Base-by-base conservation (phyloP, 805 yeast genomes). In the Pichia eremophila region DNA sequence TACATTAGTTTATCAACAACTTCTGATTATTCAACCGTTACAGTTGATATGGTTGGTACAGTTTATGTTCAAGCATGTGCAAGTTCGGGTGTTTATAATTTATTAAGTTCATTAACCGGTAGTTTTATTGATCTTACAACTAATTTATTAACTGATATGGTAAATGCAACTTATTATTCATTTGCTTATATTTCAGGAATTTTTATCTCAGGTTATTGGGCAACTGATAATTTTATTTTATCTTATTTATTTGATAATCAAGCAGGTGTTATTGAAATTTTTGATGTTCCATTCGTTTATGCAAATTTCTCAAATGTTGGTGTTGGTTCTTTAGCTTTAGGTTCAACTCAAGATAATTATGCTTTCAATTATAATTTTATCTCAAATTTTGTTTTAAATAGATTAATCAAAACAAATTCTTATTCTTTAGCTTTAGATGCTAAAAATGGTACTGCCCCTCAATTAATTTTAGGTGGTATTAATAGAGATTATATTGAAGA, bases 381-480 rank as follows among this genome's bases (percentile, higher is more conserved):
- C 22, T 60, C 66, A 7, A 45, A 56, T 5, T 54, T 76, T 46
- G 63, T 55, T 4, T 50, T 57, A 0, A 45, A 56, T 1, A 64
- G 59, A 0, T 15, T 61, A 6, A 67, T 75, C 28, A 57, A 63
- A 32, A 53, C 73, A 2, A 56, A 69, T 5, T 66, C 77, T 0
- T 77, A 71, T 55, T 76, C 81, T 0, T 52, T 76, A 32, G 70
- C 70, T 57, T 46, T 72, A 15, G 41, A 49, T 32, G 65, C 67
- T 11, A 56, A 54, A 5, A 57, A 56, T 49, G 40, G 45, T 6
- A 31, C 57, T 22, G 44, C 57, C 28, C 72, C 75, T 10, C 58
- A 57, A 40, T 48, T 83, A 12, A 58, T 81, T 8, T 66, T 82
- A 2, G 90, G 93, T 11, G 79, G 77, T 4, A 75, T 83, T 5